Percentiles rank a stretch among this genome's conserved stretches.
These are phyloP conservation scores for Talaromyces verruculosus DNA, from an alignment of 2,329 filamentous ascomycete genomes.

Conservation along the genomic window DNA sequence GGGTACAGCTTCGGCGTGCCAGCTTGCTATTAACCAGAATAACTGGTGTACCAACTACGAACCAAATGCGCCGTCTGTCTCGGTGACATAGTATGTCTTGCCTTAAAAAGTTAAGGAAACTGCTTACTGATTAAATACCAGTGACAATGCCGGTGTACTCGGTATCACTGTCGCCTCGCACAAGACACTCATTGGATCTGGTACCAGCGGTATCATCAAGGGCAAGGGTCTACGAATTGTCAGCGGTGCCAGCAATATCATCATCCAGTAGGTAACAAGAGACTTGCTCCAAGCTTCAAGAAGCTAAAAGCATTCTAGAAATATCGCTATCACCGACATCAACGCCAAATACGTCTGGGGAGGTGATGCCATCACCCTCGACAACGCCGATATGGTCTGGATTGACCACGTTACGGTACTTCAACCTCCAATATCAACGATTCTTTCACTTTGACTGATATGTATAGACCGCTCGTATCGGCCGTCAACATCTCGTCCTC, in stretches of 20 bases:
- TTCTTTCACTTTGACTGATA: neutral
- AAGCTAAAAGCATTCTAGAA: constrained; percentile 28
- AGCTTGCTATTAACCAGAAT: constrained; percentile 61
- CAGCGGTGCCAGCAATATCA: constrained; percentile 54
- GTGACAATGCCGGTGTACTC: constrained; percentile 53
- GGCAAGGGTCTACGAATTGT: constrained; percentile 58
- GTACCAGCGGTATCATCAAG: constrained; percentile 55
- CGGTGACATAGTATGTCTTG: constrained; percentile 43
- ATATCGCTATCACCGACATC: constrained; percentile 56
- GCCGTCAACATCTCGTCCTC: constrained; percentile 61
- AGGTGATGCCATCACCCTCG: constrained; percentile 58
- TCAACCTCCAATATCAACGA: neutral
- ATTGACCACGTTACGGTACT: constrained; percentile 52
- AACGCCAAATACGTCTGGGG: constrained; percentile 62
- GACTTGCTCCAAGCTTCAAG: neutral
- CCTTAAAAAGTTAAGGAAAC: too few species aligned
- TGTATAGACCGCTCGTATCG: constrained; percentile 55
- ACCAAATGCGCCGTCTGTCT: constrained; percentile 50
- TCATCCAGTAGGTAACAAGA: constrained; percentile 48
- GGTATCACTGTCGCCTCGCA: constrained; percentile 57
- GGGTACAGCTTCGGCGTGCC: constrained; percentile 55
- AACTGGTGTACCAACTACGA: constrained; percentile 62
- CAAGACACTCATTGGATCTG: constrained; percentile 59
- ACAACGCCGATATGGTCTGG: constrained; percentile 48
- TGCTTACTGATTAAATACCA: neutral